Evolutionary conservation across 2,329 filamentous ascomycete genomes (phyloP), one percentile per base, ranked within the genome.

Genomic region (Graphilbum sp.): DNA sequence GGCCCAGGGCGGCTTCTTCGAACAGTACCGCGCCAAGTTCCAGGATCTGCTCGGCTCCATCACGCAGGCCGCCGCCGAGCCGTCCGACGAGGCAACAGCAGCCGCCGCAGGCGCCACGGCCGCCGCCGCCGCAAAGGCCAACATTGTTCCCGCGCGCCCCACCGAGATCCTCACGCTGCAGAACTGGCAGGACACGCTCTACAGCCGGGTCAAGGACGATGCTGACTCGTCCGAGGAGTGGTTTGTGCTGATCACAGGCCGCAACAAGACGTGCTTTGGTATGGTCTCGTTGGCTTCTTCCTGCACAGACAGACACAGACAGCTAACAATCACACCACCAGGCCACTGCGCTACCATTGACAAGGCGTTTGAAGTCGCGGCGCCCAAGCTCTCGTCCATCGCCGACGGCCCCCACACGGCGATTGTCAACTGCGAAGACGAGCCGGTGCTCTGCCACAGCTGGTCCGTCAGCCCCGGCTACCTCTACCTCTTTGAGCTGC

Each of bases 181-280:
- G 46, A 79, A 78, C 65, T 84, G 80, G 79, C 72, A 76, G 55
- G 59, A 77, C 20, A 72, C 75, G 3, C 62, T 88, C 43, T 75
- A 72, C 52, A 62, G 62, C 36, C 69, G 73, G 23, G 72, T 79
- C 41, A 62, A 72, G 43, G 57, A 71, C 9, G 70, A 58, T 21
- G 67, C 69, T 44, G 69, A 70, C 11, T 66, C 60, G 8, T 77
- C 80, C 5, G 77, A 79, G 57, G 77, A 85, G 58, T 86, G 79
- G 79, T 76, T 80, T 65, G 62, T 88, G 43, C 66, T 81, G 47
- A 60, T 84, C 47, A 81, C 75, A 10, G 82, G 82, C 40, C 66
- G 79, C 48, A 86, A 87, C 65, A 79, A 75, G 62, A 85, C 81
- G 24, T 88, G 82, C 62, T 78, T 69, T 52, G 69, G 71, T 74